Percentiles rank a stretch among this genome's conserved stretches.
These are phyloP conservation scores for Heliamphora exappendiculata DNA, from an alignment of 148 eudicot genomes.

Conservation along the genomic window DNA sequence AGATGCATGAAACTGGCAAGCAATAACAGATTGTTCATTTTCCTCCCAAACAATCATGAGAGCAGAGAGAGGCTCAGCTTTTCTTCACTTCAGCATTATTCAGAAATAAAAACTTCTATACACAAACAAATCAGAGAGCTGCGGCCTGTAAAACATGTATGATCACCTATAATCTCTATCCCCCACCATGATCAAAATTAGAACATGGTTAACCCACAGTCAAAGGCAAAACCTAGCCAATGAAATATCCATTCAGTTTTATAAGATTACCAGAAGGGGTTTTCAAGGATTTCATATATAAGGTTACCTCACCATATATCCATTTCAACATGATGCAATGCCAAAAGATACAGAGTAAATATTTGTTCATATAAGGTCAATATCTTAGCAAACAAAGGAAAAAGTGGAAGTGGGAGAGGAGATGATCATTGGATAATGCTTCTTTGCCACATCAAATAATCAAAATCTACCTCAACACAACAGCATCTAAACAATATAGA, in stretches of 20 bases:
- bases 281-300: not conserved
- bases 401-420: not conserved
- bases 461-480: not conserved
- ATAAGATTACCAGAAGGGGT: not conserved
- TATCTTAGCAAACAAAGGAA: not conserved
- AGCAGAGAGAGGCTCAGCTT: not conserved
- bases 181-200: not conserved
- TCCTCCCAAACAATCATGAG: not conserved
- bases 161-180: not conserved
- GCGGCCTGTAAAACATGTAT: not conserved
- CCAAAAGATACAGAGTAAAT: not conserved
- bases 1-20: not conserved
- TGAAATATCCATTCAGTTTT: not conserved
- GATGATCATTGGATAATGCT: not conserved
- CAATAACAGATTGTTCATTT: not conserved
- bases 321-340: not conserved
- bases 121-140: not conserved
- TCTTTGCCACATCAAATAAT: not conserved
- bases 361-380: not conserved
- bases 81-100: not conserved
- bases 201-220: not conserved
- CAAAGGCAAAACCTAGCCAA: not conserved
- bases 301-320: not conserved
- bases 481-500: not conserved
- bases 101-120: not conserved